phyloP scores from a whole-genome alignment of 75 land plant genomes.

The Pinus taeda region DNA sequence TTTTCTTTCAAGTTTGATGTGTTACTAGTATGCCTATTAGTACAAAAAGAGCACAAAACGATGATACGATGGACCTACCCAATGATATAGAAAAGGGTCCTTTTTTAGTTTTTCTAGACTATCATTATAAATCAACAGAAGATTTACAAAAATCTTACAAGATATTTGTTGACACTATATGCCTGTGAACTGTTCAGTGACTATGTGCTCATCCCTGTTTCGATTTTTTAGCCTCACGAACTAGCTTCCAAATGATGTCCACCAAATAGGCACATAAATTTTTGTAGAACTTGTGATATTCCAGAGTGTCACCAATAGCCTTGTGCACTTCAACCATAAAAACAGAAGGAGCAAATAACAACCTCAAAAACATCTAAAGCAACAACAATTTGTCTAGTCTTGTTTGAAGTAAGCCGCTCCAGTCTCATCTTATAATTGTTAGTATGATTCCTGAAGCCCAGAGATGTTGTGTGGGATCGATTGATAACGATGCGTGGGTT shows the following conservation, averaged over 20 bases:
- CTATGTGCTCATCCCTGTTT: background rate
- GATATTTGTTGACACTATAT: background rate
- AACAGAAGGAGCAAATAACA: no score
- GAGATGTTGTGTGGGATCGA: no score
- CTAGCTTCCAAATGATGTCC: slow-evolving; percentile 68
- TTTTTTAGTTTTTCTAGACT: background rate
- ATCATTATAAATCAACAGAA: background rate
- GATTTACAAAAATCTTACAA: background rate
- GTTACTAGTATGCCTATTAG: background rate
- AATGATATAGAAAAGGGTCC: background rate
- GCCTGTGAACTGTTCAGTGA: background rate
- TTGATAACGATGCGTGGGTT: no score
- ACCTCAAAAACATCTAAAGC: no score
- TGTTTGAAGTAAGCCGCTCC: no score
- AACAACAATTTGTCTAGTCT: no score
- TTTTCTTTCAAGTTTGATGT: background rate
- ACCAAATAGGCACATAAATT: slow-evolving; percentile 45
- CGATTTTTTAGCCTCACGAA: slow-evolving; percentile 5
- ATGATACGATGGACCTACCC: background rate
- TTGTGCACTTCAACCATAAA: no score
- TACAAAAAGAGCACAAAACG: background rate
- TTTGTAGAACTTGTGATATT: slow-evolving; percentile 60
- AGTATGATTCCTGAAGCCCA: no score
- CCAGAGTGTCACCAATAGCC: no score
- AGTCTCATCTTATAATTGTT: no score